phyloP scores from a whole-genome alignment of 805 yeast genomes.

The Saturnispora galanensis region DNA sequence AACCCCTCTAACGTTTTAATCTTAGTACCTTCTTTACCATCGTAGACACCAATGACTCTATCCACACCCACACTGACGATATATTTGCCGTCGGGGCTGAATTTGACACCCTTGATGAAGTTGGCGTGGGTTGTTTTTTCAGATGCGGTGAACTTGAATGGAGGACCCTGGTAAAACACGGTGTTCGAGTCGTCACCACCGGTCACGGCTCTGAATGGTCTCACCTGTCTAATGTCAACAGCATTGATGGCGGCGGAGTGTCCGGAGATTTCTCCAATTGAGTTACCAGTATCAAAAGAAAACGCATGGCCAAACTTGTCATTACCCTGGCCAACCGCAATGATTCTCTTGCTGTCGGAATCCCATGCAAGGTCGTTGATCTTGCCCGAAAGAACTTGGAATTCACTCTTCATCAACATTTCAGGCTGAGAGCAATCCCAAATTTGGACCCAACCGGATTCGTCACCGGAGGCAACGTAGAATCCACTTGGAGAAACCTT shows the following conservation, averaged over 20 bases:
- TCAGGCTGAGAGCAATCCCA: constrained; percentile 65
- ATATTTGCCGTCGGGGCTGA: constrained; percentile 69
- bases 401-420: constrained; percentile 65
- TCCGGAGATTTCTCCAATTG: constrained; percentile 94
- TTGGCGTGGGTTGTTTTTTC: constrained; percentile 68
- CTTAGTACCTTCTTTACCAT: constrained; percentile 80
- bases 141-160: constrained; percentile 74
- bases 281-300: constrained; percentile 89
- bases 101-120: constrained; percentile 71
- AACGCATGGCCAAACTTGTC: constrained; percentile 89
- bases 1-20: constrained; percentile 37
- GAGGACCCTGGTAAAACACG: constrained; percentile 86
- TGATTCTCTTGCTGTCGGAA: constrained; percentile 70
- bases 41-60: constrained; percentile 64
- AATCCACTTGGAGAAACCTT: constrained; percentile 83
- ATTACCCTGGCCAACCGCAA: constrained; percentile 92
- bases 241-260: constrained; percentile 79
- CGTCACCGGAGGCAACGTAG: constrained; percentile 89
- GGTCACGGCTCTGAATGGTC: constrained; percentile 92
- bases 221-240: constrained; percentile 69
- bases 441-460: constrained; percentile 75
- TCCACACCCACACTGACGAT: constrained; percentile 82
- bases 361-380: constrained; percentile 88
- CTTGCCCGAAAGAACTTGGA: constrained; percentile 62
- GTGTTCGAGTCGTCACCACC: constrained; percentile 82